Conservation (phyloP, 176 grass and related monocot genomes). For the Eremochloa ophiuroides region DNA sequence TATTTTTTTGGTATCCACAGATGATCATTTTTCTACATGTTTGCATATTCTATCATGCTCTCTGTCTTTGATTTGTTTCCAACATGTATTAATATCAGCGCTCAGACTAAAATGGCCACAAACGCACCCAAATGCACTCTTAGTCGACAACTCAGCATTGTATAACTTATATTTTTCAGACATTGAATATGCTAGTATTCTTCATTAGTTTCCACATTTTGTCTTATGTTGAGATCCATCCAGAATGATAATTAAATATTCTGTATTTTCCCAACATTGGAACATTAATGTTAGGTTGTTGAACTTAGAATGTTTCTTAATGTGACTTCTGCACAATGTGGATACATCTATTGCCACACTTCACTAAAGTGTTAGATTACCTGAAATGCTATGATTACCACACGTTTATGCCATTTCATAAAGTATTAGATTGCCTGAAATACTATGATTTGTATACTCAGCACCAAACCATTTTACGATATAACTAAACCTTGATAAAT, state of each 20-base stretch:
- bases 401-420: neutral
- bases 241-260: neutral
- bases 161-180: neutral
- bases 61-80: neutral
- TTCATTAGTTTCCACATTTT: constrained; percentile 6
- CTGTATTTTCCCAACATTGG: neutral
- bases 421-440: constrained; percentile 7
- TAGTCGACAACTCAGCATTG: too few species aligned
- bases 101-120: neutral
- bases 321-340: neutral
- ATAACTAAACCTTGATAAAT: constrained; percentile 3
- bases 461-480: neutral
- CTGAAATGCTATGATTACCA: neutral
- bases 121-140: neutral
- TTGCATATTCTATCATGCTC: neutral
- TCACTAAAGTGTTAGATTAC: constrained; percentile 1
- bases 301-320: constrained; percentile 2
- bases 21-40: neutral
- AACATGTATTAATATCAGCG: neutral
- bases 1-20: neutral
- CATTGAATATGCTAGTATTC: neutral
- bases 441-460: neutral
- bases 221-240: neutral
- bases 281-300: constrained; percentile 1
- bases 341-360: constrained; percentile 8